Evolutionary conservation across 495 filamentous ascomycete species (phyloP), one percentile per base, ranked within the genome.

Genomic region (Echria macrotheca): DNA sequence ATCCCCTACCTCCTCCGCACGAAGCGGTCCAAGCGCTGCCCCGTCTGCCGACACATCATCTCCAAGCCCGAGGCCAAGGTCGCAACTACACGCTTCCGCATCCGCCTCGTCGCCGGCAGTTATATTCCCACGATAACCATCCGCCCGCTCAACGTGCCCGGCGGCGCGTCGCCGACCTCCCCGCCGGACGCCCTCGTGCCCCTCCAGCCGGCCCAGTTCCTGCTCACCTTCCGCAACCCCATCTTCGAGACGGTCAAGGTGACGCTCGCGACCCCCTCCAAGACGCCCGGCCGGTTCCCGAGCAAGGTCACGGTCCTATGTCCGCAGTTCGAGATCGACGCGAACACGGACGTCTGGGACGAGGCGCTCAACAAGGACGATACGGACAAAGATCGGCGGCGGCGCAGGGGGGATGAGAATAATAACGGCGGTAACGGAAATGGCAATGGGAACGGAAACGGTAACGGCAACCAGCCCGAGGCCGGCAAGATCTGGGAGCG

Each of bases 281-380:
- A 76, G 8, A 95, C 90, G 0, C 88, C 91, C 0, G 91, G 91
- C 9, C 72, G 76, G 14, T 84, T 89, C 49, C 74, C 79, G 0
- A 82, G 82, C 36, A 88, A 80, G 58, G 88, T 97, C 53, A 96
- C 91, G 5, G 86, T 98, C 31, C 76, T 97, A 9, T 96, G 90
- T 59, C 93, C 93, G 5, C 82, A 95, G 53, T 97, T 98, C 69
- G 87, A 94, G 22, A 84, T 98, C 43, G 93, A 93, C 49, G 87
- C 94, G 35, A 96, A 93, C 65, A 89, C 87, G 25, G 93, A 98
- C 63, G 86, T 90, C 18, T 96, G 93, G 85, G 93, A 96, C 54
- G 93, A 97, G 57, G 93, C 90, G 3, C 72, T 96, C 5, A 71
- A 71, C 17, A 70, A 79, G 17, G 64, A 64, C 25, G 62, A 60